A percentile compares a stretch with the other conserved stretches of the same genome.
Evolutionary conservation across 495 filamentous ascomycete genomes (phyloP).

Genomic region (Hypoxylon perforatum): DNA sequence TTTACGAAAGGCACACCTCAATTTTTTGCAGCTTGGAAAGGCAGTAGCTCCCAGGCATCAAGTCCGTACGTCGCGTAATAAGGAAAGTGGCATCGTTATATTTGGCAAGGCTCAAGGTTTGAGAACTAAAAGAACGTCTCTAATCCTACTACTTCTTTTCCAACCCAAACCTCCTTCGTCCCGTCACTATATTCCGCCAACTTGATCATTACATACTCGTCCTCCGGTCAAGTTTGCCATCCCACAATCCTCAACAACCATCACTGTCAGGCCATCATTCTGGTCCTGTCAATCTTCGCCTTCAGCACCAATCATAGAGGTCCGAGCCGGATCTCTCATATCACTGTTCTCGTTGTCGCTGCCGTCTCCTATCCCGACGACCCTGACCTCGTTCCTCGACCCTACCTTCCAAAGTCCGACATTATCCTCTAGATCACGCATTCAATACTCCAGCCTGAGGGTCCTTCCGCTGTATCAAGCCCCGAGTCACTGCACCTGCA

Average conservation of each 20-base stretch:
- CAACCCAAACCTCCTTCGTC: conserved; percentile 15
- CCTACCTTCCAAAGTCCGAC: conserved; percentile 46
- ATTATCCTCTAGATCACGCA: conserved; percentile 45
- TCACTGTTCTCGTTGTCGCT: conserved; percentile 38
- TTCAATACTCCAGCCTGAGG: conserved; percentile 38
- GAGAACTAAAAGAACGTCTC: conserved; percentile 45
- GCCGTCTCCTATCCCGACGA: conserved; percentile 34
- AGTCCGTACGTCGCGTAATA: neutral
- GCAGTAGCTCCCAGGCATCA: no score
- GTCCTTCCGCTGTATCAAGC: conserved; percentile 28
- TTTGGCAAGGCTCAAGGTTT: conserved; percentile 47
- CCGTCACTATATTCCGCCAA: conserved; percentile 30
- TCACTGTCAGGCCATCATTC: conserved; percentile 35
- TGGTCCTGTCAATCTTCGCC: conserved; percentile 25
- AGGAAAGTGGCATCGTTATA: no score
- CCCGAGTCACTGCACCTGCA: conserved; percentile 76
- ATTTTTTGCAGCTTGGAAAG: no score
- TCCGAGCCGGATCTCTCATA: conserved; percentile 35
- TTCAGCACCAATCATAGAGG: conserved; percentile 26
- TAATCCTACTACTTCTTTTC: conserved; percentile 42
- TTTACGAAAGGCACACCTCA: no score
- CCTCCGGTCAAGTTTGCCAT: conserved; percentile 24
- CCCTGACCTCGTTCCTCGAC: conserved; percentile 39
- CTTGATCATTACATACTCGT: conserved; percentile 32
- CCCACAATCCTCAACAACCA: conserved; percentile 29